Evolutionary conservation across 495 filamentous ascomycete genomes (phyloP), one percentile per base, ranked within the genome.

Genomic region (Aspergillus panamensis): DNA sequence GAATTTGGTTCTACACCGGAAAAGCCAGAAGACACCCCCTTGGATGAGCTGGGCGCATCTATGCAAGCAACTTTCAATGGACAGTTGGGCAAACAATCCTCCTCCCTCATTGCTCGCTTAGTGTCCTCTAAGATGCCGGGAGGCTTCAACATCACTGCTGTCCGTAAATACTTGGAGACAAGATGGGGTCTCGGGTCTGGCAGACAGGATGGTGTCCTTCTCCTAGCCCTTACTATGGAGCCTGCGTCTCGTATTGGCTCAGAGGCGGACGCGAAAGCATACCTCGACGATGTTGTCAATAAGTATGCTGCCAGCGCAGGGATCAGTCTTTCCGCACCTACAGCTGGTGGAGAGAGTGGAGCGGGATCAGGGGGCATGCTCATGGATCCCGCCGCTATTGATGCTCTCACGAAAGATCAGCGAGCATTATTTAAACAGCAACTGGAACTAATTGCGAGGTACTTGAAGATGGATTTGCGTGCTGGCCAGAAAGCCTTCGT

Each of bases 51-150:
- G 49, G 90, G 94, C 73, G 91, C 89, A 48, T 80, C 94, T 8
- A 96, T 99, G 88, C 95, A 97, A 74, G 86, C 90, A 29, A 97
- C 94, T 30, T 99, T 97, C 78, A 94, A 96, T 72, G 94, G 94
- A 50, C 92, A 97, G 75, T 85, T 97, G 49, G 94, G 94, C 62
- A 97, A 99, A 76, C 94, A 97, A 55, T 93, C 94, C 0, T 90
- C 90, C 30, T 96, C 94, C 4, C 84, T 97, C 52, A 87, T 97
- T 66, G 93, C 95, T 31, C 85, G 93, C 58, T 78, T 97, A 68
- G 92, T 99, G 29, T 97, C 95, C 4, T 96, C 94, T 6, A 99
- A 99, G 73, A 97, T 99, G 94, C 95, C 94, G 32, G 95, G 92
- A 67, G 94, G 94, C 48, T 99, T 97, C 81, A 99, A 97, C 69